Evolutionary conservation across 805 yeast genomes (phyloP).

Genomic region (Hagleromyces aurorensis): DNA sequence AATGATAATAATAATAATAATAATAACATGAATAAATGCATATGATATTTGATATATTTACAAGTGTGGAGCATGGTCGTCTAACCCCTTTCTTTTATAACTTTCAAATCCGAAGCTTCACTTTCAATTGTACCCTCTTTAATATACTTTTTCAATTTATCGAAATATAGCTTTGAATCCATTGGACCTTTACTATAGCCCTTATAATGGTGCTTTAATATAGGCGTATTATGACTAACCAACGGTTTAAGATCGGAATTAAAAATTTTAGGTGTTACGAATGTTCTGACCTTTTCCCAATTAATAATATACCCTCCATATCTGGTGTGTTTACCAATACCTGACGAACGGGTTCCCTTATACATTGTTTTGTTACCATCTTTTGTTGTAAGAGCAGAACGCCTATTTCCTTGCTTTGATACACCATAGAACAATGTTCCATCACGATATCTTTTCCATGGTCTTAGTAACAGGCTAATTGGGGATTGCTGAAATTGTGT

Average conservation of each 20-base stretch:
- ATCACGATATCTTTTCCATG: slow-evolving; percentile 82
- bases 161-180: slow-evolving; percentile 65
- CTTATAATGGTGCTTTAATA: slow-evolving; percentile 53
- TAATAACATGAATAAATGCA: no score
- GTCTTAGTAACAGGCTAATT: slow-evolving; percentile 53
- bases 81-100: slow-evolving; percentile 27
- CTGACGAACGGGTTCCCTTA: slow-evolving; percentile 94
- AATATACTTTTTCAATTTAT: slow-evolving; percentile 67
- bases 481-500: slow-evolving; percentile 42
- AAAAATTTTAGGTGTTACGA: slow-evolving; percentile 60
- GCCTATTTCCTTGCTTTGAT: slow-evolving; percentile 71
- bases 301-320: slow-evolving; percentile 69
- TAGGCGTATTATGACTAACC: slow-evolving; percentile 67
- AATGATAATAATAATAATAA: no score
- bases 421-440: slow-evolving; percentile 80
- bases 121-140: slow-evolving; percentile 53
- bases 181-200: slow-evolving; percentile 68
- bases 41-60: no score
- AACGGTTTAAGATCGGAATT: slow-evolving; percentile 56
- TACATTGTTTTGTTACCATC: slow-evolving; percentile 91
- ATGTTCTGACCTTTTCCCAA: slow-evolving; percentile 85
- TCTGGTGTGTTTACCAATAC: slow-evolving; percentile 74
- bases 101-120: slow-evolving; percentile 22
- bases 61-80: no score
- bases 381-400: slow-evolving; percentile 79